Base-by-base conservation (phyloP, 179 eudicot species). In the Actinidia polygama region DNA sequence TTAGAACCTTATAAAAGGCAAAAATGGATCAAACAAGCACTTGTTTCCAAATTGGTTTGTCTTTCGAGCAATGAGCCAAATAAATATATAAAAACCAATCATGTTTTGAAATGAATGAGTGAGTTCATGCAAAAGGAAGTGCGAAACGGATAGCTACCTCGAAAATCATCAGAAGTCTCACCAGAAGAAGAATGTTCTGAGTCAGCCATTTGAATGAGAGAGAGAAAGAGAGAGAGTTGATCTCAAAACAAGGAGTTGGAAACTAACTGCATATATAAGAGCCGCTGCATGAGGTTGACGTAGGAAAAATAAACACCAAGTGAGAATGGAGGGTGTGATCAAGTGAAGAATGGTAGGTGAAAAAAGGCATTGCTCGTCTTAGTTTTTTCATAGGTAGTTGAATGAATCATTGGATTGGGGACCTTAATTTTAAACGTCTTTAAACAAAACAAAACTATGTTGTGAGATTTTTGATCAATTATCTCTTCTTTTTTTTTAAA, bases 121-220 rank as follows among this genome's bases (percentile, higher is more conserved):
- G 36, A 30, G 36, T 30, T 30, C 36, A 30, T 30, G 36, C 36
- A 30, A 30, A 30, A 30, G 36, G 36, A 30, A 30, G 36, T 30
- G 36, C 36, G 36, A 30, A 30, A 30, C 36, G 2, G 36, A 30
- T 30, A 30, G 36, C 36, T 68, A 68, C 81, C 81, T 79, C 26
- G 49, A 26, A 53, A 51, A 79, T 66, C 73, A 49, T 50, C 73
- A 50, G 74, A 50, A 66, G 73, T 79, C 72, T 67, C 81, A 64
- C 50, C 46, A 26, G 81, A 79, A 66, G 81, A 79, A 66, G 81
- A 79, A 73, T 79, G 81, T 66, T 66, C 81, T 66, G 81, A 66
- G 62, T 66, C 81, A 67, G 81, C 81, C 81, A 79, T 79, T 51
- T 66, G 24, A 49, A 14, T 30, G 49, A 40, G 73, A 15, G 47